Evolutionary conservation across 768 basidiomycete genomes (phyloP).

Genomic region (Clathrus columnatus): DNA sequence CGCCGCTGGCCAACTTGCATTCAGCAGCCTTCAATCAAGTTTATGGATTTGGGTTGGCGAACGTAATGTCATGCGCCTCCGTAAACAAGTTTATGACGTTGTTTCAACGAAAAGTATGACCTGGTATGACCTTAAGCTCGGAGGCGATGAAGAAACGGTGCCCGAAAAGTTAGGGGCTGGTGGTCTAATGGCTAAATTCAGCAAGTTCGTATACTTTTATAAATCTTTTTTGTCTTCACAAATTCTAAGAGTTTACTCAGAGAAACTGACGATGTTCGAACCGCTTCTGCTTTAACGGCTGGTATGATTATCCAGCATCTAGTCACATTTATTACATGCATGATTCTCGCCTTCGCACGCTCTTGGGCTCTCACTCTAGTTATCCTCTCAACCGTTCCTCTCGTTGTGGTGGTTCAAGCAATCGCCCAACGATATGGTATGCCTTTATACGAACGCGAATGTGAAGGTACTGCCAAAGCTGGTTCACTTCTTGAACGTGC

Average conservation of each 20-base stretch:
- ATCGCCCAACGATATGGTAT: slow-evolving; percentile 61
- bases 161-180: slow-evolving; percentile 59
- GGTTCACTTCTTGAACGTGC: slow-evolving; percentile 77
- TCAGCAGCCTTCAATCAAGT: slow-evolving; percentile 66
- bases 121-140: slow-evolving; percentile 88
- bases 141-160: slow-evolving; percentile 37
- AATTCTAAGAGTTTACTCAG: slow-evolving; percentile 31
- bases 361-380: slow-evolving; percentile 84
- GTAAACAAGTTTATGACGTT: slow-evolving; percentile 58
- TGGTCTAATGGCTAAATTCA: slow-evolving; percentile 90
- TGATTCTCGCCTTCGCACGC: slow-evolving; percentile 72
- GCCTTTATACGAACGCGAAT: slow-evolving; percentile 62
- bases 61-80: slow-evolving; percentile 57
- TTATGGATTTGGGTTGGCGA: slow-evolving; percentile 90
- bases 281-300: slow-evolving; percentile 71
- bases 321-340: slow-evolving; percentile 68
- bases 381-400: slow-evolving; percentile 82
- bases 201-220: slow-evolving; percentile 45
- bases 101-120: slow-evolving; percentile 65
- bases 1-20: slow-evolving; percentile 52
- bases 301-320: slow-evolving; percentile 76
- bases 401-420: slow-evolving; percentile 68
- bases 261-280: slow-evolving; percentile 90
- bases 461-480: slow-evolving; percentile 55
- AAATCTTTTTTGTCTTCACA: background rate